phyloP scores from a whole-genome alignment of 371 early-diverging fungal species.

The Parasitella parasitica region DNA sequence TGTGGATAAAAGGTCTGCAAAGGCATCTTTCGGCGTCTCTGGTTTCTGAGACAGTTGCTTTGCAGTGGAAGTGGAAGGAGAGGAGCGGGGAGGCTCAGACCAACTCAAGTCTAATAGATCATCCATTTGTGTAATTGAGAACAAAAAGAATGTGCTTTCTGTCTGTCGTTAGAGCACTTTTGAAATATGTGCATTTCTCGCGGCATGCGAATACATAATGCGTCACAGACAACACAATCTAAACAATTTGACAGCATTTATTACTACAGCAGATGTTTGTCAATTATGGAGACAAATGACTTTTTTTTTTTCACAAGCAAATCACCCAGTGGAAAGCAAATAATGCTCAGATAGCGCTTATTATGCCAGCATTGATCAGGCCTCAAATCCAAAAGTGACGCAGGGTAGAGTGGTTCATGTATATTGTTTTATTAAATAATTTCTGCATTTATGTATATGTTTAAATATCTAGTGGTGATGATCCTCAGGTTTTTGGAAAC shows the following conservation, averaged over 20 bases:
- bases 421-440: neutral
- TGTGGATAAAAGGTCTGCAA: conserved; percentile 31
- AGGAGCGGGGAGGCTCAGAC: no score
- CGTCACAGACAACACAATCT: neutral
- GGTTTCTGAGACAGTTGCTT: conserved; percentile 12
- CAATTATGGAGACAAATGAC: no score
- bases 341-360: no score
- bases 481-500: conserved; percentile 64
- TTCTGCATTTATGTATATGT: neutral
- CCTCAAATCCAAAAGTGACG: no score
- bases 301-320: no score
- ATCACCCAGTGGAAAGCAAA: no score
- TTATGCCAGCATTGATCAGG: no score
- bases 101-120: conserved; percentile 43
- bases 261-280: no score
- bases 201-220: neutral
- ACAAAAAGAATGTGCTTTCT: neutral
- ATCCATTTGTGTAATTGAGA: conserved; percentile 24
- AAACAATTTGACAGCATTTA: neutral
- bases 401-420: no score
- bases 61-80: neutral
- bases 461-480: conserved; percentile 50
- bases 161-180: neutral
- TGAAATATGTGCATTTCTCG: conserved; percentile 1
- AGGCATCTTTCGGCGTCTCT: conserved; percentile 35